These are phyloP conservation scores for Phytopythium delawarense DNA, from an alignment of 352 stramenopile species.

Conservation along the genomic window DNA sequence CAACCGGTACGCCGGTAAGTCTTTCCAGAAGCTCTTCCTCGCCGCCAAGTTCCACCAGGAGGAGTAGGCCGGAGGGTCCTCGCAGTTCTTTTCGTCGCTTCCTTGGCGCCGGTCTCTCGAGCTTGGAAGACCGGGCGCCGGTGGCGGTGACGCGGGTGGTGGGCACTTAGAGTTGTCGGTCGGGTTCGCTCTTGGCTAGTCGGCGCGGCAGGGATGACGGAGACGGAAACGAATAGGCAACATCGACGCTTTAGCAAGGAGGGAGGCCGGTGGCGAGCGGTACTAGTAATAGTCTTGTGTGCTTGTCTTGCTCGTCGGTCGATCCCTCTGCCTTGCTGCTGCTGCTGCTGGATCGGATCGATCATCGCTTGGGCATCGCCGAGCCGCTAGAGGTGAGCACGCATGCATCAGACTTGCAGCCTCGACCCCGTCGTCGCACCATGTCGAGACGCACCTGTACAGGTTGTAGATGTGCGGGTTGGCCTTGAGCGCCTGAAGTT, in stretches of 20 bases:
- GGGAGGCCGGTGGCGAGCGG: background rate
- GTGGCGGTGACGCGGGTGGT: background rate
- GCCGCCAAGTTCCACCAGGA: conserved; percentile 87
- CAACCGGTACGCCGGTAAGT: conserved; percentile 88
- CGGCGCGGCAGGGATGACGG: background rate
- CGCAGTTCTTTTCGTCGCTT: background rate
- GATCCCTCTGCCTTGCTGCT: no score
- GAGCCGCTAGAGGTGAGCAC: background rate
- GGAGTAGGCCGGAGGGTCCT: conserved; percentile 27
- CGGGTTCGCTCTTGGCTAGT: background rate
- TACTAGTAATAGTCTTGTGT: conserved; percentile 5
- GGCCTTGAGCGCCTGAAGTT: conserved; percentile 50
- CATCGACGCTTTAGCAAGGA: conserved; percentile 3
- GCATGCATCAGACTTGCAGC: background rate
- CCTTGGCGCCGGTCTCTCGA: no score
- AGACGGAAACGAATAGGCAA: background rate
- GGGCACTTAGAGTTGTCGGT: conserved; percentile 1
- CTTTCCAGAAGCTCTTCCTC: conserved; percentile 90
- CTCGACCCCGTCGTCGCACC: no score
- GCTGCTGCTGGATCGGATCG: no score
- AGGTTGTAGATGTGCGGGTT: conserved; percentile 62
- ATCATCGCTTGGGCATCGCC: background rate
- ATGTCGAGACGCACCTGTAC: conserved; percentile 33
- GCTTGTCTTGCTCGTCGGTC: background rate
- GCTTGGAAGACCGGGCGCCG: background rate